Percentiles rank a stretch among this genome's conserved stretches.
Evolutionary conservation across 2,329 filamentous ascomycete genomes (phyloP).

Genomic region (Pezizomycotina sp.): DNA sequence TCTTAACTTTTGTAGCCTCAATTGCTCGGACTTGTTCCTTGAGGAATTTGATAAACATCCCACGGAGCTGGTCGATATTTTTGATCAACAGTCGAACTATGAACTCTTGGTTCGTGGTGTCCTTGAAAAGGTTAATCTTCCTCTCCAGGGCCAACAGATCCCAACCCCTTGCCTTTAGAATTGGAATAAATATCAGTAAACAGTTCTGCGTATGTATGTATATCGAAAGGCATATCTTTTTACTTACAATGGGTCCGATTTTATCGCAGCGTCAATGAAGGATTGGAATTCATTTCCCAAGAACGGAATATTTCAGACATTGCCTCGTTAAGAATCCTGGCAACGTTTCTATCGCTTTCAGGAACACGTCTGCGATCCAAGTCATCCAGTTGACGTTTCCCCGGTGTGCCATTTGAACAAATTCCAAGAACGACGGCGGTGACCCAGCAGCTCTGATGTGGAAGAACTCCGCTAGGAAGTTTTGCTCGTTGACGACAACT

Average conservation of each 20-base stretch:
- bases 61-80: slow-evolving; percentile 55
- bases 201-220: slow-evolving; percentile 22
- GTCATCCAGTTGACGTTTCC: slow-evolving; percentile 54
- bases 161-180: slow-evolving; percentile 66
- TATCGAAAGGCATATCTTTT: no score
- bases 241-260: slow-evolving; percentile 66
- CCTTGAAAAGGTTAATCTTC: slow-evolving; percentile 60
- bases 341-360: slow-evolving; percentile 75
- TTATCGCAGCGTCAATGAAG: slow-evolving; percentile 69
- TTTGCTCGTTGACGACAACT: slow-evolving; percentile 82
- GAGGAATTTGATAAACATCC: slow-evolving; percentile 71
- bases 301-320: slow-evolving; percentile 83
- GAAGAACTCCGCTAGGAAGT: slow-evolving; percentile 94
- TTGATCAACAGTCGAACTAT: slow-evolving; percentile 64
- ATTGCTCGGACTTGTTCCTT: slow-evolving; percentile 91
- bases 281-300: slow-evolving; percentile 61
- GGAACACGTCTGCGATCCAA: slow-evolving; percentile 58
- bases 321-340: slow-evolving; percentile 63
- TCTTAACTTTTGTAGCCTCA: slow-evolving; percentile 96
- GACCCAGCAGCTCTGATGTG: slow-evolving; percentile 74
- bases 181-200: slow-evolving; percentile 4
- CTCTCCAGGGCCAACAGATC: slow-evolving; percentile 66
- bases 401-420: slow-evolving; percentile 47
- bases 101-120: slow-evolving; percentile 76
- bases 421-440: slow-evolving; percentile 50